A percentile compares a stretch with the other conserved stretches of the same genome.
Conservation (phyloP, 2,329 filamentous ascomycete species). For the Nemania sp. region DNA sequence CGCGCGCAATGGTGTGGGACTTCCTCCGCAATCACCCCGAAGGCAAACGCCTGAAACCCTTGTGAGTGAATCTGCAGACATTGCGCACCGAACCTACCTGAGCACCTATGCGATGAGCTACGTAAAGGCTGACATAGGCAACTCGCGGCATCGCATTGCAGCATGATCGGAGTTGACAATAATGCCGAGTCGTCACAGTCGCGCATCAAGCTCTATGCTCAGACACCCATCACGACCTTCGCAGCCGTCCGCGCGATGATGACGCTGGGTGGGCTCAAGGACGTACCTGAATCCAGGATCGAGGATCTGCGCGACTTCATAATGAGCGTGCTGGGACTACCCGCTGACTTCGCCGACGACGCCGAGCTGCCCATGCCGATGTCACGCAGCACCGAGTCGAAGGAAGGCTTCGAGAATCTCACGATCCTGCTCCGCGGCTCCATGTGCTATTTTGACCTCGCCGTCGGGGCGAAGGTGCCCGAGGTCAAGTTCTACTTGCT, state of each 20-base stretch:
- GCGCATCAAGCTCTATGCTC: slow-evolving; percentile 31
- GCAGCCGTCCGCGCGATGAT: slow-evolving; percentile 33
- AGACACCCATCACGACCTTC: slow-evolving; percentile 29
- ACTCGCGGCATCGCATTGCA: not conserved
- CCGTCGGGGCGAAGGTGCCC: slow-evolving; percentile 21
- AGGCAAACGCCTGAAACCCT: slow-evolving; percentile 22
- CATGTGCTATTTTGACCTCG: slow-evolving; percentile 37
- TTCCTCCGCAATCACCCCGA: slow-evolving; percentile 20
- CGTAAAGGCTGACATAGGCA: too few relatives aligned
- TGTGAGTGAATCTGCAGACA: slow-evolving; percentile 1
- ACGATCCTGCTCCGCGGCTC: slow-evolving; percentile 19
- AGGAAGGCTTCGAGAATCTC: slow-evolving; percentile 15
- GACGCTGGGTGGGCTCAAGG: slow-evolving; percentile 29
- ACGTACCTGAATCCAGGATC: slow-evolving; percentile 6
- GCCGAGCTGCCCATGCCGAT: slow-evolving; percentile 15
- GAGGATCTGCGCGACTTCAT: slow-evolving; percentile 26
- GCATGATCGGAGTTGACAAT: slow-evolving; percentile 18
- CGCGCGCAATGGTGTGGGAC: slow-evolving; percentile 8
- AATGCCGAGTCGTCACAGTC: slow-evolving; percentile 18
- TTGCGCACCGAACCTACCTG: not conserved
- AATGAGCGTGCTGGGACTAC: slow-evolving; percentile 10
- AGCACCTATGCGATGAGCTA: too few relatives aligned
- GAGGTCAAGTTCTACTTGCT: slow-evolving; percentile 35
- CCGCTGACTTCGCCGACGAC: slow-evolving; percentile 28
- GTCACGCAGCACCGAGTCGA: not conserved